Evolutionary conservation across 1,284 basidiomycete genomes (phyloP).

Genomic region (Phylloboletellus chloephorus): DNA sequence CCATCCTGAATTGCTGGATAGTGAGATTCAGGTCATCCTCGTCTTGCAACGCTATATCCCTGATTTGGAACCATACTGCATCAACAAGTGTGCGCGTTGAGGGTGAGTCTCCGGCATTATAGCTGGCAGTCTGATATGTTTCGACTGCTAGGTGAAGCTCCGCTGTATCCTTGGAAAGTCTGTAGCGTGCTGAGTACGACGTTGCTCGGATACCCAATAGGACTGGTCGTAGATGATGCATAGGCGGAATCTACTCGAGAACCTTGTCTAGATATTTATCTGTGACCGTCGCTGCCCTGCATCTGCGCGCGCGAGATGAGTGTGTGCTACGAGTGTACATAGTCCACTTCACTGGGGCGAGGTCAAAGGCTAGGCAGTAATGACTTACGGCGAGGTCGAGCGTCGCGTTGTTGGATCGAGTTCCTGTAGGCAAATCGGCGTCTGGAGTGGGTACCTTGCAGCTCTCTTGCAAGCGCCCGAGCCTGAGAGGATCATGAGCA

Average conservation of each 20-base stretch:
- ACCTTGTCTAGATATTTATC: conserved; percentile 10
- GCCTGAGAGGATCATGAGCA: too few relatives aligned
- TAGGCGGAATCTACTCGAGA: conserved; percentile 6
- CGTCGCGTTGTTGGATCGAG: conserved; percentile 5
- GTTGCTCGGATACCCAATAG: conserved; percentile 10
- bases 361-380: conserved; percentile 19
- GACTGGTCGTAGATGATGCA: conserved; percentile 11
- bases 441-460: too few relatives aligned
- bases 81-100: conserved; percentile 11
- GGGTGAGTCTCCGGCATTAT: conserved; percentile 4
- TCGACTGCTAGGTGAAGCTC: conserved; percentile 17
- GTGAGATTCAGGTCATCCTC: conserved; percentile 18
- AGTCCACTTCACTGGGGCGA: conserved; percentile 10
- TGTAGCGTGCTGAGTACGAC: conserved; percentile 10
- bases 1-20: conserved; percentile 12
- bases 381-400: conserved; percentile 15
- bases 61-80: conserved; percentile 10
- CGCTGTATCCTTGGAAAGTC: conserved; percentile 6
- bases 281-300: background rate
- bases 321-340: conserved; percentile 5
- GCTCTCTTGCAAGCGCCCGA: too few relatives aligned
- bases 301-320: conserved; percentile 2
- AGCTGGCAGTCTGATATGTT: background rate
- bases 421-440: too few relatives aligned
- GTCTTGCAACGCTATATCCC: conserved; percentile 6